Evolutionary conservation across 2,329 filamentous ascomycete genomes (phyloP).

Genomic region (Fusarium vanettenii): DNA sequence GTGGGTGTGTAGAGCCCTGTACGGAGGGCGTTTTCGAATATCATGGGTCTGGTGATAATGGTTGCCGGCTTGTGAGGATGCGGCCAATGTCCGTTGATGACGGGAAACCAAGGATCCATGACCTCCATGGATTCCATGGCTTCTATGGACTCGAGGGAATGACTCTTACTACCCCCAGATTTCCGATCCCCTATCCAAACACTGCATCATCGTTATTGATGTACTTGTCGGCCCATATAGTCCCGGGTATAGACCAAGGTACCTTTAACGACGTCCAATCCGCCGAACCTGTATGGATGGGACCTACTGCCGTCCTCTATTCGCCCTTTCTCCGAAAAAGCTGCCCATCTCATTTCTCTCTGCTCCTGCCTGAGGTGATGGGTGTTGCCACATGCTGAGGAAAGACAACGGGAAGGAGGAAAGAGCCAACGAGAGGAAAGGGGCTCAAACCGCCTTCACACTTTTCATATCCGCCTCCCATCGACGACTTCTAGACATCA

Average conservation of each 20-base stretch:
- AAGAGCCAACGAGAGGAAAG: not conserved
- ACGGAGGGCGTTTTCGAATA: constrained; percentile 16
- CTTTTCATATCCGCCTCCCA: not conserved
- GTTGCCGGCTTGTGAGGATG: constrained; percentile 21
- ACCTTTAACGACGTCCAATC: not conserved
- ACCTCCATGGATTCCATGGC: not conserved
- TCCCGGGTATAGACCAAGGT: not conserved
- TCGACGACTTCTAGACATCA: not conserved
- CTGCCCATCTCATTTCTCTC: constrained; percentile 4
- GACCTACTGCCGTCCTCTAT: not conserved
- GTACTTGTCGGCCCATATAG: not conserved
- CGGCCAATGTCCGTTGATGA: constrained; percentile 9
- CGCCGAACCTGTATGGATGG: not conserved
- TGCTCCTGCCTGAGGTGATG: not conserved
- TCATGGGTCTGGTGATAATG: constrained; percentile 36
- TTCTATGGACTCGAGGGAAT: not conserved
- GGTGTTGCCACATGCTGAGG: not conserved
- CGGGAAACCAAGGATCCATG: not conserved
- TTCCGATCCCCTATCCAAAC: not conserved
- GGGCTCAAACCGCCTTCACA: not conserved
- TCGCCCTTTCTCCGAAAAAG: not conserved
- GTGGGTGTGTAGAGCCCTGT: constrained; percentile 22
- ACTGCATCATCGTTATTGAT: not conserved
- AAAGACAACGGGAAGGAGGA: not conserved
- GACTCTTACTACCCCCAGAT: not conserved